A percentile compares a stretch with the other conserved stretches of the same genome.
These are phyloP conservation scores for Talaromyces albobiverticillius DNA, from an alignment of 2,329 filamentous ascomycete species.

Conservation along the genomic window DNA sequence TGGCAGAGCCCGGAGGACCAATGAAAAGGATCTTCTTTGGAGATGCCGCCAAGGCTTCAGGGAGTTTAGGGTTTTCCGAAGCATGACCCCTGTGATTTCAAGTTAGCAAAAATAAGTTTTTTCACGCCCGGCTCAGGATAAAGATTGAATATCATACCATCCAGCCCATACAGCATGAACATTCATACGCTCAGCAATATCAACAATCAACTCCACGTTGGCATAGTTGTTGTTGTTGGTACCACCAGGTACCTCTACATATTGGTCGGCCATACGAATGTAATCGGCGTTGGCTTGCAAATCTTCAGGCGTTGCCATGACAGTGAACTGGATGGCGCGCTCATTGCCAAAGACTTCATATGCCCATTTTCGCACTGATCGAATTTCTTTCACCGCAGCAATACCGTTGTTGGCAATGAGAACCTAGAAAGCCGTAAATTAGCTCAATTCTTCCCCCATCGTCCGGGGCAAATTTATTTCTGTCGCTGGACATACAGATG, in stretches of 20 bases:
- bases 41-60: constrained; percentile 91
- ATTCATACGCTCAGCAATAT: constrained; percentile 96
- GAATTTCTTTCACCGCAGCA: constrained; percentile 97
- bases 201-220: constrained; percentile 98
- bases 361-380: constrained; percentile 99
- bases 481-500: constrained; percentile 72
- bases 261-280: constrained; percentile 99
- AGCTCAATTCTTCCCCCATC: not conserved
- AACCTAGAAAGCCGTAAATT: constrained; percentile 58
- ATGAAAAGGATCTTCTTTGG: constrained; percentile 99
- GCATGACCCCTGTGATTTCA: constrained; percentile 73
- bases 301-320: constrained; percentile 99
- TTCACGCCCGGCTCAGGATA: not conserved
- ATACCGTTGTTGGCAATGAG: constrained; percentile 99
- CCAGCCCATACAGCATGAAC: constrained; percentile 99
- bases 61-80: constrained; percentile 96
- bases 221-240: constrained; percentile 99
- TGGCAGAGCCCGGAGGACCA: constrained; percentile 92
- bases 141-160: constrained; percentile 62
- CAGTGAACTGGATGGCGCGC: constrained; percentile 96
- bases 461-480: no score
- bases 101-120: constrained; percentile 1
- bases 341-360: constrained; percentile 99
- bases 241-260: constrained; percentile 84
- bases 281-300: constrained; percentile 96